Evolutionary conservation across 306 rosid species (phyloP).

Genomic region (Cyclanthera cordifolia): DNA sequence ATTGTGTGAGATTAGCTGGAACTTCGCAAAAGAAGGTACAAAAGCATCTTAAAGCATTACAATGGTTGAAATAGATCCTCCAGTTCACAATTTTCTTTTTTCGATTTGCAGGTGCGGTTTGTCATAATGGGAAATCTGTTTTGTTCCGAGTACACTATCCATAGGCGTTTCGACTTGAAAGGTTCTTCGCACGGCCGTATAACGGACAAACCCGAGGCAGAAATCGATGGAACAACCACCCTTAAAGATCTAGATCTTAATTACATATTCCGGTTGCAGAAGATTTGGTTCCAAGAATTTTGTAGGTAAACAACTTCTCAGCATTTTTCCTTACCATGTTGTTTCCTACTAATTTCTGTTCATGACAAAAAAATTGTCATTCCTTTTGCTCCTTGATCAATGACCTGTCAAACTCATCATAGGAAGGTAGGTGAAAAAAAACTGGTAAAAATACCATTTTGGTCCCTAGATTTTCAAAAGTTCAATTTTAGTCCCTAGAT

Average conservation of each 20-base stretch:
- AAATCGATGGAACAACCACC: slow-evolving; percentile 70
- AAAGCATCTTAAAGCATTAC: neutral
- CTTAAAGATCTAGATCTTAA: slow-evolving; percentile 92
- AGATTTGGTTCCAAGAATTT: slow-evolving; percentile 74
- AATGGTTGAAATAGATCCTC: neutral
- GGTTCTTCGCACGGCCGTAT: slow-evolving; percentile 87
- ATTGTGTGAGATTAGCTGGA: slow-evolving; percentile 74
- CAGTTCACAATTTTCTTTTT: slow-evolving; percentile 9
- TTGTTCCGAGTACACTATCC: slow-evolving; percentile 59
- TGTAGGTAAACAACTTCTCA: slow-evolving; percentile 37
- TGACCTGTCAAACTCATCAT: no score
- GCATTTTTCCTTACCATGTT: slow-evolving; percentile 1
- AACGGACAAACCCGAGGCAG: slow-evolving; percentile 64
- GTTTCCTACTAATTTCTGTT: neutral
- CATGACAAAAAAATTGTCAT: neutral
- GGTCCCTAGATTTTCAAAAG: no score
- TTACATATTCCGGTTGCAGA: slow-evolving; percentile 67
- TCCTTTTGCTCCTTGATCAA: neutral
- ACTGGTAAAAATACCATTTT: no score
- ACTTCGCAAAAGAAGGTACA: slow-evolving; percentile 76
- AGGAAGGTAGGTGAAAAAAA: no score
- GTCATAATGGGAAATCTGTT: slow-evolving; percentile 94
- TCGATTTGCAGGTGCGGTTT: slow-evolving; percentile 69
- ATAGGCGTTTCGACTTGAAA: slow-evolving; percentile 77
- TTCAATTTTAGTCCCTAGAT: no score